Evolutionary conservation across 202 grass and related monocot species (phyloP), one percentile per base, ranked within the genome.

Genomic region (Sporobolus alterniflorus): DNA sequence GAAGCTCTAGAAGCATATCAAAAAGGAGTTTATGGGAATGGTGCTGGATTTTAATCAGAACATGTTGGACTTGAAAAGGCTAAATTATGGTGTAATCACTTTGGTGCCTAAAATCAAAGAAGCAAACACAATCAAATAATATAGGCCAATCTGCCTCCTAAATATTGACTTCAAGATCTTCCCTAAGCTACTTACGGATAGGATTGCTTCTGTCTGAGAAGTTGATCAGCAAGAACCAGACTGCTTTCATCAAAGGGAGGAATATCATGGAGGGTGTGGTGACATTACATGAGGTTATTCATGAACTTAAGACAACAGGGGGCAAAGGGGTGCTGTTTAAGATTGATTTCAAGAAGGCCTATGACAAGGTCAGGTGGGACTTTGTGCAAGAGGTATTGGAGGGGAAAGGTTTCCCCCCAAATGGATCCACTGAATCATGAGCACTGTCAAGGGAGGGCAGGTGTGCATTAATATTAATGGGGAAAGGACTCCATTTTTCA

Each of bases 131-230:
- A 54, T 54, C 1, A 64, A 64, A 2, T 16, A 64, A 21, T 64
- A 64, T 8, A 20, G 6, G 2, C 62, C 62, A 0, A 65, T 65
- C 3, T 65, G 62, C 5, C 1, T 67, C 0, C 11, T 67, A 0
- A 67, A 67, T 25, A 21, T 67, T 0, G 21, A 24, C 2, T 67
- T 25, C 4, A 42, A 67, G 2, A 24, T 21, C 0, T n/a, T 67
- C 1, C 8, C 64, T 0, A 67, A 42, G 0, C 0, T 24, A 0
- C 2, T 42, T 0, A 24, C 9, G 0, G 18, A 40, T 0, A 42
- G 34, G 11, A 0, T 41, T 0, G 3, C 4, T 0, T 21, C 21
- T 0, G 1, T 67, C 34, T 0, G 1, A 11, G 0, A 22, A 24
- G 0, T 0, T 67, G 0, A 25, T 67, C 0, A 21, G 21, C 0